Base-by-base conservation (phyloP, 2,329 filamentous ascomycete genomes). In the Zarea fungicola region DNA sequence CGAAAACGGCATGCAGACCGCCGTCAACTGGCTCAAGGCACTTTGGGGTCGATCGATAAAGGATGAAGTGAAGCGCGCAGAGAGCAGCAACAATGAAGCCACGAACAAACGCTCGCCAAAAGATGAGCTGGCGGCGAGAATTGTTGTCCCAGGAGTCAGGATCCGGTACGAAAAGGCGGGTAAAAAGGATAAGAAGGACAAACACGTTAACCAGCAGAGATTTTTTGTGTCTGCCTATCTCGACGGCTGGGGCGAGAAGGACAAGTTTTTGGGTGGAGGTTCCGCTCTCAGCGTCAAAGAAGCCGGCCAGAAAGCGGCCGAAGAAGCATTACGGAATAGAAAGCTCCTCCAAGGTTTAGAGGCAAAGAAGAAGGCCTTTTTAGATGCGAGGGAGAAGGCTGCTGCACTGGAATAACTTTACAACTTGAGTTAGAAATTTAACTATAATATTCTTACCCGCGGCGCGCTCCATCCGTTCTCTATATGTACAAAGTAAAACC, bases 11-110 rank as follows among this genome's bases (percentile, higher is more conserved):
- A 77, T 85, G 40, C 54, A 65, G 7, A 74, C 73, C 2, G 83
- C 78, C 2, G 76, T 84, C 44, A 63, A 74, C 13, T 97, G 90
- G 89, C 69, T 96, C 39, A 84, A 80, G 43, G 69, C 75, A 7
- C 70, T 96, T 1, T 96, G 90, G 89, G 77, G 78, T 4, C 79
- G 74, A 40, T 81, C 78, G 5, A 67, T 95, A 31, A 62, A 70
- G 23, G 67, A 77, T 21, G 74, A 84, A 23, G 79, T 85, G 35
- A 60, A 60, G 16, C 32, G 54, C 41, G 56, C 65, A 31, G 73
- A 70, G 14, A n/a, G 14, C 55, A 60, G 46, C 48, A 65, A 52
- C 35, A 54, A 18, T 9, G 21, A 45, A 34, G 26, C 3, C 13
- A 53, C 59, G 49, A 53, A 35, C 7, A 34, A 29, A 46, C 26